These are phyloP conservation scores for Coleophoma cylindrospora DNA, from an alignment of 2,329 filamentous ascomycete species.

Conservation along the genomic window DNA sequence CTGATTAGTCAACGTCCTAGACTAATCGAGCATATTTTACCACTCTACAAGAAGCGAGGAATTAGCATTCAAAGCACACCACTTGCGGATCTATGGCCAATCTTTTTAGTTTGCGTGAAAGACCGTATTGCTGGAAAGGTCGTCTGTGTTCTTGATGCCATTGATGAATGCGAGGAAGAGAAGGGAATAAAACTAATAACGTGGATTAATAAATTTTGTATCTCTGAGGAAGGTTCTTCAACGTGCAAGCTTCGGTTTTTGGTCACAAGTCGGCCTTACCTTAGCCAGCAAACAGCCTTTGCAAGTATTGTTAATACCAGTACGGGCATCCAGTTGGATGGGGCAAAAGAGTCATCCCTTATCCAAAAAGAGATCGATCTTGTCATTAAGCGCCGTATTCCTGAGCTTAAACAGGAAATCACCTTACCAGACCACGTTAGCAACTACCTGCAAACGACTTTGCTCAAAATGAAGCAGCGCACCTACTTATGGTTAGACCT, in stretches of 20 bases:
- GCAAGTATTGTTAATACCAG: background rate
- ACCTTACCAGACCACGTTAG: no score
- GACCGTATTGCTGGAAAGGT: slow-evolving; percentile 25
- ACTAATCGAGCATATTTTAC: slow-evolving; percentile 29
- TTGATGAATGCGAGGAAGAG: slow-evolving; percentile 27
- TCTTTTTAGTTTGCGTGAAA: slow-evolving; percentile 22
- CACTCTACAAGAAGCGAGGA: slow-evolving; percentile 18
- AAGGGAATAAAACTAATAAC: background rate
- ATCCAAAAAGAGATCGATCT: slow-evolving; percentile 5
- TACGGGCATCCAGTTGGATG: slow-evolving; percentile 1
- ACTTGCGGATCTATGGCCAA: slow-evolving; percentile 26
- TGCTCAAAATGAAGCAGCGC: slow-evolving; percentile 3
- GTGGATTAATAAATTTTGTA: background rate
- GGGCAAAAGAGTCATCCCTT: slow-evolving; percentile 3
- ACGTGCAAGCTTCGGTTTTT: no score
- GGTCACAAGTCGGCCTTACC: slow-evolving; percentile 4
- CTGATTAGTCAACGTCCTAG: slow-evolving; percentile 26
- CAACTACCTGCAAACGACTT: background rate
- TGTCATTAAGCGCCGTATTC: slow-evolving; percentile 4
- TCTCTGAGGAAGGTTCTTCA: no score
- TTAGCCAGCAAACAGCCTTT: slow-evolving; percentile 1
- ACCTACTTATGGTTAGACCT: slow-evolving; percentile 12
- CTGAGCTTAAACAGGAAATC: no score
- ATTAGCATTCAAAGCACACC: slow-evolving; percentile 11
- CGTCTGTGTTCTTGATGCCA: slow-evolving; percentile 32